A percentile compares a stretch with the other conserved stretches of the same genome.
Evolutionary conservation across 2,329 filamentous ascomycete genomes (phyloP).

Genomic region (Trichophyton equinum): DNA sequence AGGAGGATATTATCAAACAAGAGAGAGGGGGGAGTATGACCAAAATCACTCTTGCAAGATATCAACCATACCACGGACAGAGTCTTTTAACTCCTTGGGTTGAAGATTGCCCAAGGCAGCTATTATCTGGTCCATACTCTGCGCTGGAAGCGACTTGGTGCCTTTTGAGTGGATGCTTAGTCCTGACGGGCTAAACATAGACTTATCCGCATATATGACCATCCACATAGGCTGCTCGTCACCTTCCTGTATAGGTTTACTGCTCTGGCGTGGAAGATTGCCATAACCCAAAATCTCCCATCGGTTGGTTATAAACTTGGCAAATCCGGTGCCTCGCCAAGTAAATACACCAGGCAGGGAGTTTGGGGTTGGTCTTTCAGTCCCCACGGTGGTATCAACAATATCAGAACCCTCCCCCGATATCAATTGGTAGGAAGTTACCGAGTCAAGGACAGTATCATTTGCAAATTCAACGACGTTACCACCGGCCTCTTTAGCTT

Average conservation of each 20-base stretch:
- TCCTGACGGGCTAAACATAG: neutral
- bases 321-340: conserved; percentile 3
- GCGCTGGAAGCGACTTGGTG: neutral
- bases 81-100: neutral
- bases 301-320: neutral
- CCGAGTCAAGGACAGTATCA: neutral
- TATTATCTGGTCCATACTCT: neutral
- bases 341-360: neutral
- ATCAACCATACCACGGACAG: neutral
- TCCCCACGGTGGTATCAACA: neutral
- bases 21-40: neutral
- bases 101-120: neutral
- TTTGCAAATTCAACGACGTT: neutral
- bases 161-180: neutral
- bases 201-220: neutral
- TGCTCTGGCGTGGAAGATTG: neutral
- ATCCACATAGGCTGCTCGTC: neutral
- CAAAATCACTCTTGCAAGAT: neutral
- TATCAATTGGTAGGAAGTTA: neutral
- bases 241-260: neutral
- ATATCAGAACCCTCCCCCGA: neutral
- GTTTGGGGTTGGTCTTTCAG: neutral
- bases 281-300: neutral
- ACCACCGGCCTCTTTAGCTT: neutral
- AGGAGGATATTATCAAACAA: too few species aligned